Percentiles rank a stretch among this genome's conserved stretches.
Conservation (phyloP, 768 basidiomycete species). For the Suillus subaureus region DNA sequence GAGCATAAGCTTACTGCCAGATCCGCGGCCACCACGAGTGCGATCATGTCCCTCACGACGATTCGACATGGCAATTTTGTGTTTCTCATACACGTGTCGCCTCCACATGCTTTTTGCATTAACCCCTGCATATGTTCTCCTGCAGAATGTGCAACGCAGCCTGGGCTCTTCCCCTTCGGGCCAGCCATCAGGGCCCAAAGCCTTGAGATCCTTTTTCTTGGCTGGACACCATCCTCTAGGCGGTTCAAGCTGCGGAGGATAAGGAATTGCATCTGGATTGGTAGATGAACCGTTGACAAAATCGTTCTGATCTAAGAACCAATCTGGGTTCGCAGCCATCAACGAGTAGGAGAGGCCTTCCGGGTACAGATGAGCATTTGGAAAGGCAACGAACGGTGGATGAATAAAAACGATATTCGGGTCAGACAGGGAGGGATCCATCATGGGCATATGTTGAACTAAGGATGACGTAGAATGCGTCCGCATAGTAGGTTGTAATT, state of each 20-base stretch:
- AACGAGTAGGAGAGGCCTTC: conserved; percentile 73
- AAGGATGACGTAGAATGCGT: conserved; percentile 32
- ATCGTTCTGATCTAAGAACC: conserved; percentile 76
- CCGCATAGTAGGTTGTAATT: conserved; percentile 31
- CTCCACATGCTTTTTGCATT: conserved; percentile 94
- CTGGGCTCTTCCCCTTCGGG: conserved; percentile 81
- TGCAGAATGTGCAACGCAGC: conserved; percentile 81
- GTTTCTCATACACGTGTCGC: conserved; percentile 86
- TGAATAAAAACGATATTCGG: conserved; percentile 69
- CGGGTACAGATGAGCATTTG: conserved; percentile 56
- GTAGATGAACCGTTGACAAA: conserved; percentile 50
- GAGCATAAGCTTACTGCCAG: conserved; percentile 56
- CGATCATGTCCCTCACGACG: conserved; percentile 71
- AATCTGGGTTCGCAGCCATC: conserved; percentile 76
- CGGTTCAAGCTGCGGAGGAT: conserved; percentile 78
- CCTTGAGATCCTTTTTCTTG: conserved; percentile 80
- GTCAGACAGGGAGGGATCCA: conserved; percentile 73
- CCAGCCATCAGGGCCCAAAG: conserved; percentile 69
- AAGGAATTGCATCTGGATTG: conserved; percentile 59
- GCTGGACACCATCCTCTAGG: conserved; percentile 86
- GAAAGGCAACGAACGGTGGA: conserved; percentile 72
- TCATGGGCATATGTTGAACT: conserved; percentile 50
- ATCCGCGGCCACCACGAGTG: conserved; percentile 57
- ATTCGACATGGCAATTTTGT: conserved; percentile 89
- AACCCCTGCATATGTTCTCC: conserved; percentile 81